Evolutionary conservation across 2,329 filamentous ascomycete genomes (phyloP), one percentile per base, ranked within the genome.

Genomic region (Xylaria sp.): DNA sequence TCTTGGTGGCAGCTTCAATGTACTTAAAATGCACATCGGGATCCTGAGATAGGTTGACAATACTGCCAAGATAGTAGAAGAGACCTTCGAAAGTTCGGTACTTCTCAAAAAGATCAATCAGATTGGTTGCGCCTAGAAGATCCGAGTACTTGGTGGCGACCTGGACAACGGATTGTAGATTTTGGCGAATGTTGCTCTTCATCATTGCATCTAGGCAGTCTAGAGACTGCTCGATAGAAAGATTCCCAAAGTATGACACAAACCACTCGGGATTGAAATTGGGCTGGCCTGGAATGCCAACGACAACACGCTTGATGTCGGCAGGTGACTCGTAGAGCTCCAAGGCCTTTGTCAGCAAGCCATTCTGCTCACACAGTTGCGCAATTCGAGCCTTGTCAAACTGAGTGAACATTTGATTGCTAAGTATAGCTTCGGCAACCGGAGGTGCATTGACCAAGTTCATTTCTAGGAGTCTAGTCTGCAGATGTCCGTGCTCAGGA

Each of bases 1-100:
- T 96, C 74, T 89, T 91, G 23, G 94, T 97, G 33, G 96, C 95
- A 59, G 95, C 93, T 80, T 99, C 94, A 63, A 99, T 97, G 79
- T 99, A 99, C 84, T 99, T 99, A 88, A 97, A 99, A 76, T 95
- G 91, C 31, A 99, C 95, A 75, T 99, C 95, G 21, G 91, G 85
- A 72, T 98, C 95, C 77, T 98, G 92, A 61, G 92, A 96, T 50
- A 99, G 83, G 77, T 99, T 99, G 78, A 99, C 94, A 70, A 99
- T 96, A 76, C 94, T 97, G 65, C 95, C 95, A 15, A 99, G 88
- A 80, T 97, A 99, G 83, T 97, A 97, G 86, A 95, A 99, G 4
- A 99, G 88, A 76, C 95, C 95, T 78, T 99, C 95, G 3, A 92
- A 89, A 37, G 95, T 98, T 78, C 95, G 94, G 82, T 98, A 96